Conservation (phyloP, 2,329 filamentous ascomycete genomes). For the Acephala macrosclerotiorum region DNA sequence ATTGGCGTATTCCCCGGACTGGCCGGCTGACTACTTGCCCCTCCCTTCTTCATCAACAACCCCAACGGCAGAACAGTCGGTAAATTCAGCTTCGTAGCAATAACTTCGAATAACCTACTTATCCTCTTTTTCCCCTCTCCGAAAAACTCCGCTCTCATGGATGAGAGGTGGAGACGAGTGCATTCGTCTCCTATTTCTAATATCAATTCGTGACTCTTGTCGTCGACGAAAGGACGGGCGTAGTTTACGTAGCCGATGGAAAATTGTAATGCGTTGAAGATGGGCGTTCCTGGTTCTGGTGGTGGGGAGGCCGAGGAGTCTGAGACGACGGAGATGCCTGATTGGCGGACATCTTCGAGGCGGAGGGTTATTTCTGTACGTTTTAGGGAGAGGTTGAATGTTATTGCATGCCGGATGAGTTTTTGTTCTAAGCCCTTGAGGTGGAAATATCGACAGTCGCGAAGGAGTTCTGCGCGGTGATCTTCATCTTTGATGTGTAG, state of each 20-base stretch:
- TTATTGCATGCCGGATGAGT: conserved; percentile 78
- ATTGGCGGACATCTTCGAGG: conserved; percentile 87
- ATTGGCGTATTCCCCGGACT: conserved; percentile 74
- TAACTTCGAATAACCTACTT: conserved; percentile 76
- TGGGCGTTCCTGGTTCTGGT: conserved; percentile 26
- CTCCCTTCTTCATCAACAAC: conserved; percentile 71
- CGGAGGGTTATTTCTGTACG: conserved; percentile 80
- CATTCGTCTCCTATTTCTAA: conserved; percentile 79
- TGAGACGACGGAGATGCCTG: conserved; percentile 72
- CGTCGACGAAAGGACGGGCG: conserved; percentile 85
- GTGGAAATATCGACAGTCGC: conserved; percentile 92
- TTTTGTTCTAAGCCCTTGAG: conserved; percentile 91
- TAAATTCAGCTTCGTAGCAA: conserved; percentile 81
- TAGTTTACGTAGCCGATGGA: conserved; percentile 71
- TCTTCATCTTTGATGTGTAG: conserved; percentile 77
- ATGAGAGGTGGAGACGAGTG: conserved; percentile 61
- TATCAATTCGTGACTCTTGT: conserved; percentile 74
- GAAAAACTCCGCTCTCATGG: conserved; percentile 75
- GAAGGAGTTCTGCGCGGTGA: conserved; percentile 79
- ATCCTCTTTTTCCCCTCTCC: conserved; percentile 74
- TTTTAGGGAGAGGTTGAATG: conserved; percentile 73
- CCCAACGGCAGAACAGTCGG: conserved; percentile 68
- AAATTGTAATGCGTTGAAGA: not conserved
- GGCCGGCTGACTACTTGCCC: conserved; percentile 64
- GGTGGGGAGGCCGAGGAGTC: conserved; percentile 50